Evolutionary conservation across 116 monocot species (phyloP).

Genomic region (Posidonia oceanica): DNA sequence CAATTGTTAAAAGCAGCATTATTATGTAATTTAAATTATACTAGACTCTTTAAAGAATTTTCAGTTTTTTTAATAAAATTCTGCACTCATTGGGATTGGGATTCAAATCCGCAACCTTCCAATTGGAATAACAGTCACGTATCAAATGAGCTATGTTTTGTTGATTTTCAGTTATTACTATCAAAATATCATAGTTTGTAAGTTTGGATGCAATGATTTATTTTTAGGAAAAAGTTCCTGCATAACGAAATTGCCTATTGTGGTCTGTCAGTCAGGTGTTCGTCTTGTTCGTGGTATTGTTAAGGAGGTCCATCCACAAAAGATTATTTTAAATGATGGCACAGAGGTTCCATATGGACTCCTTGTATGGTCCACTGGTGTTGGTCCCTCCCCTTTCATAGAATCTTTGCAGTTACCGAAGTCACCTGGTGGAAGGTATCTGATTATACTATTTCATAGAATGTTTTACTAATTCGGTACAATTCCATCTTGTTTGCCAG

Average conservation of each 20-base stretch:
- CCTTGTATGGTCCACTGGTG: conserved; percentile 91
- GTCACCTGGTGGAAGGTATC: conserved; percentile 72
- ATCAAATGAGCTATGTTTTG: too few species aligned
- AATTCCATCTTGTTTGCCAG: too few species aligned
- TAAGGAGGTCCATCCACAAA: conserved; percentile 43
- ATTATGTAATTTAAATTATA: too few species aligned
- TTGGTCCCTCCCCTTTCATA: conserved; percentile 66
- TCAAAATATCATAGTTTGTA: not conserved
- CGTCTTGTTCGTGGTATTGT: conserved; percentile 65
- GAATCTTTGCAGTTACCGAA: conserved; percentile 43
- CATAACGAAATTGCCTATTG: not conserved
- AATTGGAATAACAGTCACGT: too few species aligned
- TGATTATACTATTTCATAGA: not conserved
- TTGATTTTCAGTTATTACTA: not conserved
- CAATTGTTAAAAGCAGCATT: too few species aligned
- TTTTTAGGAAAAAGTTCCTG: too few species aligned
- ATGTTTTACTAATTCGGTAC: too few species aligned
- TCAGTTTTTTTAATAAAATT: too few species aligned
- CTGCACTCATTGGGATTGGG: too few species aligned
- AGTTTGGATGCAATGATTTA: not conserved
- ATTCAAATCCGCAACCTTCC: too few species aligned
- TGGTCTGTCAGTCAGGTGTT: conserved; percentile 50
- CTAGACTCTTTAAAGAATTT: too few species aligned
- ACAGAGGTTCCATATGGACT: conserved; percentile 62
- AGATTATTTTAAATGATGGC: conserved; percentile 51